Evolutionary conservation across 1,284 basidiomycete species (phyloP), one percentile per base, ranked within the genome.

Genomic region (Laetiporus sulphureus): DNA sequence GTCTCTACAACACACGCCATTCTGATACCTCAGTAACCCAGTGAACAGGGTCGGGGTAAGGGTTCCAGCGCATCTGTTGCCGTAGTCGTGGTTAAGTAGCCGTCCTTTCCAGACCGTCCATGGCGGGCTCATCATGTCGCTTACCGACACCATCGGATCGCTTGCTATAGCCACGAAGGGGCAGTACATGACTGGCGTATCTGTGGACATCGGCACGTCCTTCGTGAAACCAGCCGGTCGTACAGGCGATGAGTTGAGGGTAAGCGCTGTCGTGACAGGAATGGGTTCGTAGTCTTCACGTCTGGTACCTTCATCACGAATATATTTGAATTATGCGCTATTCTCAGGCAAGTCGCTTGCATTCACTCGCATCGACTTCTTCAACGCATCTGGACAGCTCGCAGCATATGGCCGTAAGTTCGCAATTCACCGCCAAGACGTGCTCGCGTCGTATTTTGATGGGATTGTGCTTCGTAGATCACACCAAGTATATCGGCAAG

Each of bases 401-500:
- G 78, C 90, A 10, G 88, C 89, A n/a, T 90, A 86, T 53, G 88
- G 87, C 50, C 74, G 84, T 86, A 55, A 56, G 79, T 65, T 15
- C 13, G 16, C 5, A 13, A 10, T 18, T 25, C 27, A 33, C n/a
- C 21, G 16, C 1, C 20, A 27, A n/a, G n/a, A n/a, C n/a, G n/a
- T n/a, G n/a, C n/a, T n/a, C n/a, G n/a, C n/a, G n/a, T n/a, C n/a
- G n/a, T n/a, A n/a, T n/a, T n/a, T n/a, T n/a, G n/a, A n/a, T n/a
- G n/a, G n/a, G n/a, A n/a, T n/a, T n/a, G n/a, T n/a, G n/a, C n/a
- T n/a, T n/a, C 15, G 5, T 47, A 89, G 86, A 79, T 50, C 91
- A 94, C 57, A 94, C 91, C 5, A 94, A 95, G 62, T 93, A 89
- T 53, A 72, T 94, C 45, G 88, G 85, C 12, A 86, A 77, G 58